A percentile compares a stretch with the other conserved stretches of the same genome.
Conservation (phyloP, 2,329 filamentous ascomycete species). For the Lomentospora prolificans region DNA sequence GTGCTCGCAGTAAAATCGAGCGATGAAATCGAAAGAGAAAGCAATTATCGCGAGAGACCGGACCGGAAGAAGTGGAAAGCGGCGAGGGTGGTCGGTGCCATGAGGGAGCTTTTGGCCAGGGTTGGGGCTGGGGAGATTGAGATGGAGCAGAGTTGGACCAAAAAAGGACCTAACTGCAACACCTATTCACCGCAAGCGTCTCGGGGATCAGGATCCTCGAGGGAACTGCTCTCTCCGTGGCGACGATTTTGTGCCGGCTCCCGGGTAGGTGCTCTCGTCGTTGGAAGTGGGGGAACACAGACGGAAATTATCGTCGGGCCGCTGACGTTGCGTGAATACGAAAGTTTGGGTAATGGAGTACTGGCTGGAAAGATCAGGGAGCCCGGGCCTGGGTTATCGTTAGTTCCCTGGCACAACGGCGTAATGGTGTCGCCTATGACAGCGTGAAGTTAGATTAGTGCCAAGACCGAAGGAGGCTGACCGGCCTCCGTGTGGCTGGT, state of each 20-base stretch:
- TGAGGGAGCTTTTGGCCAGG: not conserved
- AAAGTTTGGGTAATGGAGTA: not conserved
- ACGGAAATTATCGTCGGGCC: slow-evolving; percentile 1
- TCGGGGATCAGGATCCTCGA: not conserved
- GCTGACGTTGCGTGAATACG: slow-evolving; percentile 4
- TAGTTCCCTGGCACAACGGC: not conserved
- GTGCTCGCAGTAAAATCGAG: not conserved
- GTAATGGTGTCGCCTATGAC: not conserved
- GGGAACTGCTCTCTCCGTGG: not conserved
- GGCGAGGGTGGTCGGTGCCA: not conserved
- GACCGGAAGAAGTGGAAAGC: not conserved
- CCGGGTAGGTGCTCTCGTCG: not conserved
- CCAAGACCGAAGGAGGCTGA: not conserved
- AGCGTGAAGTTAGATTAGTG: not conserved
- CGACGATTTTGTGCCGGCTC: not conserved
- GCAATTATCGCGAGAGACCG: not conserved
- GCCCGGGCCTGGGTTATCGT: not conserved
- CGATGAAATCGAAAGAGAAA: not conserved
- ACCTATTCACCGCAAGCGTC: not conserved
- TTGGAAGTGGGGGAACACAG: not conserved
- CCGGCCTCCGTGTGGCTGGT: slow-evolving; percentile 1
- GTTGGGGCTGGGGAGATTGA: not conserved
- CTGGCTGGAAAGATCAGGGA: not conserved
- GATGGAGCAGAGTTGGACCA: not conserved
- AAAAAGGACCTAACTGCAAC: no score